These are phyloP conservation scores for Tirmania nivea DNA, from an alignment of 495 filamentous ascomycete species.

Conservation along the genomic window DNA sequence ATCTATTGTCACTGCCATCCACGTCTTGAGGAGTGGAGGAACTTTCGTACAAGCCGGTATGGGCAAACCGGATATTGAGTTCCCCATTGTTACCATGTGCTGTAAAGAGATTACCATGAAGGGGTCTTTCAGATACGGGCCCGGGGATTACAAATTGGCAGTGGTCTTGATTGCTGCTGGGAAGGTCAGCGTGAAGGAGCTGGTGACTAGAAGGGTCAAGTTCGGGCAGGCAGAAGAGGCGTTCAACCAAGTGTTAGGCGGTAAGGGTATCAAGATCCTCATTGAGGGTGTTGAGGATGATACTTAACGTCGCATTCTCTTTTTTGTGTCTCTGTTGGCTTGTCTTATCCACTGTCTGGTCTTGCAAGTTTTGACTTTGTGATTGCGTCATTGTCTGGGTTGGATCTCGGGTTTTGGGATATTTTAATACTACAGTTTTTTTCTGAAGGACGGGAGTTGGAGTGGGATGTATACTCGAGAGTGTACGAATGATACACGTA, in stretches of 20 bases:
- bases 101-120: slow-evolving; percentile 62
- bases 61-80: slow-evolving; percentile 51
- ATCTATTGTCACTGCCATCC: slow-evolving; percentile 51
- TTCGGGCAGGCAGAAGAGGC: slow-evolving; percentile 57
- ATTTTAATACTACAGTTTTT: too few relatives aligned
- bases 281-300: slow-evolving; percentile 45
- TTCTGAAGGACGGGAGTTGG: too few relatives aligned
- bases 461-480: too few relatives aligned
- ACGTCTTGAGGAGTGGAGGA: slow-evolving; percentile 48
- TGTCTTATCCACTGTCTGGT: too few relatives aligned
- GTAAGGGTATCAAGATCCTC: slow-evolving; percentile 65
- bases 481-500: neutral
- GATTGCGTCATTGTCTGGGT: too few relatives aligned
- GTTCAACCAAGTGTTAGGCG: slow-evolving; percentile 53
- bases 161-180: slow-evolving; percentile 43
- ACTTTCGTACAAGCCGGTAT: slow-evolving; percentile 73
- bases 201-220: slow-evolving; percentile 46
- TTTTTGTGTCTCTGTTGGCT: too few relatives aligned
- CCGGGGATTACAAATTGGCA: slow-evolving; percentile 60
- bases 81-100: slow-evolving; percentile 63
- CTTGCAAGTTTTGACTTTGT: too few relatives aligned
- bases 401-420: too few relatives aligned
- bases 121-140: slow-evolving; percentile 65
- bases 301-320: too few relatives aligned
- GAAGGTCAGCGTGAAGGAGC: slow-evolving; percentile 44